Base-by-base conservation (phyloP, 306 rosid genomes). In the Abrus precatorius region DNA sequence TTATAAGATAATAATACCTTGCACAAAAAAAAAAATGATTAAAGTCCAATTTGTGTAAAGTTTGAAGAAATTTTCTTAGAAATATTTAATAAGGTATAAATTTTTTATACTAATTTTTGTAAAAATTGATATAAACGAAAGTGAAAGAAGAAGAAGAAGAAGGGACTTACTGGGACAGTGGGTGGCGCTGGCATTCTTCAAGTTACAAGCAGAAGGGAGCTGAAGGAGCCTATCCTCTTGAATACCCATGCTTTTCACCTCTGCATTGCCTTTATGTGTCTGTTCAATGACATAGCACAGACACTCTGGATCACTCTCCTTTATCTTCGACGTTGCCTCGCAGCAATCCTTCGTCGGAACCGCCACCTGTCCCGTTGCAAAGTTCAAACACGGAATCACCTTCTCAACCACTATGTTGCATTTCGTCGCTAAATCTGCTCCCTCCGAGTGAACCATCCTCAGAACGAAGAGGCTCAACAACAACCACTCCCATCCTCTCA, bases 271-370 rank as follows among this genome's bases (percentile, higher is more conserved):
- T 6, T 30, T 78, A 9, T 83, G 91, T 0, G 88, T 88, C 80
- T 90, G 95, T 69, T 86, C 84, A 0, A 93, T 87, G 0, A 90
- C 41, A 74, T 20, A 91, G 59, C 98, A 93, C 68, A 93, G 13
- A 57, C 98, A 93, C 88, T 83, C 89, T 1, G 98, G 98, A 1
- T 55, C 67, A 1, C 44, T 86, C 2, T 85, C 85, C 81, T 59
- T 91, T 6, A 91, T 86, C 7, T 56, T 80, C 60, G 72, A 47
- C 47, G 89, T 76, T 12, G 90, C 74, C 0, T 69, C 81, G 54
- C 98, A 93, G 44, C 98, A 93, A 0, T 82, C 92, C 85, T 85
- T 85, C 3, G 86, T 63, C 28, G 98, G 98, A 63, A 66, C 56
- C 53, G 44, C 73, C 62, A 80, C 90, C 65, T 72, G 77, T 36